phyloP scores from a whole-genome alignment of 1,284 basidiomycete species.

The Coriolopsis trogii region DNA sequence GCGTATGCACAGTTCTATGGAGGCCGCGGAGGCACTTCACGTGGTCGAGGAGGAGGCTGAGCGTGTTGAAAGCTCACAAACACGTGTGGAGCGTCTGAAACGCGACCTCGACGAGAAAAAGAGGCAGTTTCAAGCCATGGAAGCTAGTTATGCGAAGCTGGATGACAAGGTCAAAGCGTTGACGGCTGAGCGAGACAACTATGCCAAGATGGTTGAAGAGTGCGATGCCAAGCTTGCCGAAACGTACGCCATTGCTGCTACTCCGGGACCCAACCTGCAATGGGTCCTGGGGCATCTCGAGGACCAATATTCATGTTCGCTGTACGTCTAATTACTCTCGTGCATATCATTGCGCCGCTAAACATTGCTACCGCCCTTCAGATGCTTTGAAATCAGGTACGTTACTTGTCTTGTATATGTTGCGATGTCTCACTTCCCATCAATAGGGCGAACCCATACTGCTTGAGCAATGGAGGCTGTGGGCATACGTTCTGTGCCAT shows the following conservation, averaged over 20 bases:
- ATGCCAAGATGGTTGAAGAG: neutral
- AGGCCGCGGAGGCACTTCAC: too few relatives aligned
- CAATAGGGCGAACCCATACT: slow-evolving; percentile 59
- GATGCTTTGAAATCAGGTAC: slow-evolving; percentile 47
- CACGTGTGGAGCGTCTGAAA: too few relatives aligned
- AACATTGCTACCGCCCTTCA: slow-evolving; percentile 13
- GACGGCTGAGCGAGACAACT: neutral
- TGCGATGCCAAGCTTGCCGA: neutral
- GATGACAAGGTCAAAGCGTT: slow-evolving; percentile 1
- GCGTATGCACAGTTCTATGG: too few relatives aligned
- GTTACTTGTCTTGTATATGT: slow-evolving; percentile 12
- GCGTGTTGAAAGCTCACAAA: too few relatives aligned
- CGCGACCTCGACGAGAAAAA: slow-evolving; percentile 2
- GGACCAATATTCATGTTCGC: slow-evolving; percentile 55
- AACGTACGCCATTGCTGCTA: neutral
- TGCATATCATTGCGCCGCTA: slow-evolving; percentile 9
- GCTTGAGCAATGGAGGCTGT: slow-evolving; percentile 55
- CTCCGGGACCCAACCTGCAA: slow-evolving; percentile 25
- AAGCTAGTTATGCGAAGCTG: neutral
- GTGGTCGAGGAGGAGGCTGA: too few relatives aligned
- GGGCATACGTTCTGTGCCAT: slow-evolving; percentile 69
- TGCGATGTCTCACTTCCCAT: neutral
- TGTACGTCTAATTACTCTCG: slow-evolving; percentile 50
- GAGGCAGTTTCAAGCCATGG: neutral
- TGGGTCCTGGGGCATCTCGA: slow-evolving; percentile 49